Base-by-base conservation (phyloP, 192 early-diverging fungal species). In the Kappamyces sp. region DNA sequence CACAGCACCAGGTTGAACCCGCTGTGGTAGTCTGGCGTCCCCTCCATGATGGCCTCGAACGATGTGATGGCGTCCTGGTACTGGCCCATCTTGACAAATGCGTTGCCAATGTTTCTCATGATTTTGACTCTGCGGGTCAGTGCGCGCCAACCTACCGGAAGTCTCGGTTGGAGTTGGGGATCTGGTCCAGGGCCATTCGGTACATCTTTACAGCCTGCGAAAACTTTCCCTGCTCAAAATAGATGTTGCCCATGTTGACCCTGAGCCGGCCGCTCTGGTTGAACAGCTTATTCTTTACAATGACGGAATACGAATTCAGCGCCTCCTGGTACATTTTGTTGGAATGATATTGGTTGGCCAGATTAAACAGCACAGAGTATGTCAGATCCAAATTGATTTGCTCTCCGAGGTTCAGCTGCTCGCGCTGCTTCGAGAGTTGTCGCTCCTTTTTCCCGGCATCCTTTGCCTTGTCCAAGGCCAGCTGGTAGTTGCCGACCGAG, bases 161-260 rank as follows among this genome's bases (percentile, higher is more conserved):
- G n/a, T 79, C 78, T 40, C 64, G 49, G 55, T 83, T 80, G 7
- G 69, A 58, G 49, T 72, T 78, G 8, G 80, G 69, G 39, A 83
- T 75, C 54, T 83, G 80, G 49, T 83, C 80, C 45, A 83, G 59
- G 37, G 80, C 80, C 80, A 83, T 83, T 5, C 80, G 65, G 57
- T 83, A 83, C 80, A 83, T 83, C 64, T 83, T 83, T 34, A 83
- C 65, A 2, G 80, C 80, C 51, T 80, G 78, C 0, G 75, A 69
- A 34, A 74, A 80, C 65, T 80, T 80, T 54, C 63, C 45, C 62
- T 78, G 77, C 61, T 78, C 75, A 66, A 80, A 76, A 60, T 83
- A 80, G 12, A 79, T 78, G 63, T 83, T 83, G 8, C 80, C 80
- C 80, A 83, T 83, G 58, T 83, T 83, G 46, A 83, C 80, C 14